Evolutionary conservation across 2,329 filamentous ascomycete species (phyloP).

Genomic region (Xylariaceae sp.): DNA sequence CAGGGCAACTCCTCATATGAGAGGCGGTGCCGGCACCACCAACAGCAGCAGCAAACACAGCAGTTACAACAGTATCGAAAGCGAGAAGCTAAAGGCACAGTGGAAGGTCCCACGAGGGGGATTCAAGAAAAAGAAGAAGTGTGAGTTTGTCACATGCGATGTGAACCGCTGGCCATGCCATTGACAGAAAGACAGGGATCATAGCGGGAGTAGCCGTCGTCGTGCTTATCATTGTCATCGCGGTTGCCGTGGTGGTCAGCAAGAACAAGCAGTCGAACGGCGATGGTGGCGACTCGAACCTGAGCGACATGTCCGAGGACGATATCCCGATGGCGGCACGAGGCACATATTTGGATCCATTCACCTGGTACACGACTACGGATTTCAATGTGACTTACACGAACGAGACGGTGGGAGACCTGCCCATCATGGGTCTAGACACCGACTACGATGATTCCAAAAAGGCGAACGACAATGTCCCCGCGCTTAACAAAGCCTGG

Average conservation of each 20-base stretch:
- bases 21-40: conserved; percentile 35
- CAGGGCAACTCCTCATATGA: conserved; percentile 33
- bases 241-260: conserved; percentile 62
- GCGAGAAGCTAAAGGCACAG: conserved; percentile 38
- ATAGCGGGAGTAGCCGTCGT: conserved; percentile 49
- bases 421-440: conserved; percentile 89
- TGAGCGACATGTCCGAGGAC: conserved; percentile 49
- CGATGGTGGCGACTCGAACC: conserved; percentile 35
- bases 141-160: conserved; percentile 39
- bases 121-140: conserved; percentile 56
- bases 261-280: conserved; percentile 44
- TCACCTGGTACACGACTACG: conserved; percentile 82
- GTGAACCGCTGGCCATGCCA: neutral
- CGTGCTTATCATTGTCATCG: conserved; percentile 62
- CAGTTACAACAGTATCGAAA: conserved; percentile 46
- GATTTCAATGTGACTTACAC: conserved; percentile 97
- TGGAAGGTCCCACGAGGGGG: conserved; percentile 34
- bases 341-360: conserved; percentile 80
- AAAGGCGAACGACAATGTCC: conserved; percentile 73
- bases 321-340: conserved; percentile 62
- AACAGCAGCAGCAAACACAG: conserved; percentile 32
- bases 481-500: conserved; percentile 71
- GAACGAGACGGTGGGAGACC: conserved; percentile 71
- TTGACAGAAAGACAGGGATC: conserved; percentile 43
- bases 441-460: conserved; percentile 80